These are phyloP conservation scores for Wickerhamiella bombiphila DNA, from an alignment of 805 yeast genomes.

Conservation along the genomic window DNA sequence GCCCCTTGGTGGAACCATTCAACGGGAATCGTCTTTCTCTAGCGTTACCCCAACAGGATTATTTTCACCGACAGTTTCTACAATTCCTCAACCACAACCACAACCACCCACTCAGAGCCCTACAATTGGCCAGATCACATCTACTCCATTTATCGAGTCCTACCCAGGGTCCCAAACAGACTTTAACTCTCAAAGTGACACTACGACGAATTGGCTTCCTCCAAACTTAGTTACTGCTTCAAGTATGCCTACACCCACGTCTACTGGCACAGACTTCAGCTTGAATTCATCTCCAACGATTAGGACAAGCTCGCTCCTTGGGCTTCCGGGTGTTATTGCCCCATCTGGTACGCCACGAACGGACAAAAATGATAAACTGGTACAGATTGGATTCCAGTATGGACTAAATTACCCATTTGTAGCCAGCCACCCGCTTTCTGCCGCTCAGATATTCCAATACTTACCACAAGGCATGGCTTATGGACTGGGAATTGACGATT, in stretches of 20 bases:
- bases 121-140: not conserved
- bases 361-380: slow-evolving; percentile 23
- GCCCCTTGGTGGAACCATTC: no score
- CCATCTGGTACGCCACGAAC: slow-evolving; percentile 32
- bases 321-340: slow-evolving; percentile 54
- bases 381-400: slow-evolving; percentile 65
- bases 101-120: not conserved
- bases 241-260: not conserved
- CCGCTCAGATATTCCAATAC: slow-evolving; percentile 75
- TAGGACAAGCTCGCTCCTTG: not conserved
- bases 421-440: slow-evolving; percentile 53
- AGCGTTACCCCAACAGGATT: not conserved
- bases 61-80: not conserved
- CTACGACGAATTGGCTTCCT: slow-evolving; percentile 1
- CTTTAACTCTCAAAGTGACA: no score
- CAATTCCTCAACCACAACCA: not conserved
- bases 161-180: no score
- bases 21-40: not conserved
- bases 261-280: not conserved
- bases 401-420: slow-evolving; percentile 76
- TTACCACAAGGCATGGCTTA: slow-evolving; percentile 57
- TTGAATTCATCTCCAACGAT: not conserved
- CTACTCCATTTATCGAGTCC: no score
- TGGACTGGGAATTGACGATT: slow-evolving; percentile 37
- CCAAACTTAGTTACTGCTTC: slow-evolving; percentile 6